phyloP scores from a whole-genome alignment of 805 yeast species.

The Zygosaccharomyces pseudorouxii region DNA sequence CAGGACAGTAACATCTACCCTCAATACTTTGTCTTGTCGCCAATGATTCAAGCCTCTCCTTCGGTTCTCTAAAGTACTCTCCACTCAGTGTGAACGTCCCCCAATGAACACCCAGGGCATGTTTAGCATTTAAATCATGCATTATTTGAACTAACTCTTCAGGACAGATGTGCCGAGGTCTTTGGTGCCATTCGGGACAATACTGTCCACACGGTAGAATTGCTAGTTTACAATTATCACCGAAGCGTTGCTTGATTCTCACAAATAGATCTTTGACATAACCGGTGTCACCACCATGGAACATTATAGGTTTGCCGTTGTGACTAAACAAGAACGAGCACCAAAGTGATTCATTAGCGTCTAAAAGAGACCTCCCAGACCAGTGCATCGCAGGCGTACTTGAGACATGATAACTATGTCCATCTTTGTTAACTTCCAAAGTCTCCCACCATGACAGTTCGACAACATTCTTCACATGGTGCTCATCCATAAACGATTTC shows the following conservation, averaged over 20 bases:
- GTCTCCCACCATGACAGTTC: constrained; percentile 95
- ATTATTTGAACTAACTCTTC: constrained; percentile 67
- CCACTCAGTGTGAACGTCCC: constrained; percentile 90
- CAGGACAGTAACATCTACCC: constrained; percentile 53
- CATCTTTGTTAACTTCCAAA: constrained; percentile 38
- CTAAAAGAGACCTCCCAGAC: constrained; percentile 83
- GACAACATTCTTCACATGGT: constrained; percentile 56
- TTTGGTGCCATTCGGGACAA: constrained; percentile 91
- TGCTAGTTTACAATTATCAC: constrained; percentile 55
- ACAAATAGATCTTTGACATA: constrained; percentile 69
- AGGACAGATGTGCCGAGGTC: constrained; percentile 84
- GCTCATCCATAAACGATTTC: constrained; percentile 49
- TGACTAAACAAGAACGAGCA: constrained; percentile 73
- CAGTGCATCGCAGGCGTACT: constrained; percentile 96
- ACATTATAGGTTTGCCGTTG: constrained; percentile 65
- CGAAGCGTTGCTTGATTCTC: constrained; percentile 59
- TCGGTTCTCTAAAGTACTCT: constrained; percentile 85
- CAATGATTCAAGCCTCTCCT: constrained; percentile 47
- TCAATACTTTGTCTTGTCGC: constrained; percentile 39
- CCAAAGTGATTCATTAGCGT: constrained; percentile 81
- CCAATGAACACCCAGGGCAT: constrained; percentile 89
- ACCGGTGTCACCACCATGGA: constrained; percentile 95
- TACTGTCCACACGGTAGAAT: constrained; percentile 93
- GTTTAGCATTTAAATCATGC: constrained; percentile 53
- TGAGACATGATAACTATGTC: constrained; percentile 65